A percentile compares a stretch with the other conserved stretches of the same genome.
phyloP scores from a whole-genome alignment of 352 stramenopile species.

The Halophytophthora batemanensis region DNA sequence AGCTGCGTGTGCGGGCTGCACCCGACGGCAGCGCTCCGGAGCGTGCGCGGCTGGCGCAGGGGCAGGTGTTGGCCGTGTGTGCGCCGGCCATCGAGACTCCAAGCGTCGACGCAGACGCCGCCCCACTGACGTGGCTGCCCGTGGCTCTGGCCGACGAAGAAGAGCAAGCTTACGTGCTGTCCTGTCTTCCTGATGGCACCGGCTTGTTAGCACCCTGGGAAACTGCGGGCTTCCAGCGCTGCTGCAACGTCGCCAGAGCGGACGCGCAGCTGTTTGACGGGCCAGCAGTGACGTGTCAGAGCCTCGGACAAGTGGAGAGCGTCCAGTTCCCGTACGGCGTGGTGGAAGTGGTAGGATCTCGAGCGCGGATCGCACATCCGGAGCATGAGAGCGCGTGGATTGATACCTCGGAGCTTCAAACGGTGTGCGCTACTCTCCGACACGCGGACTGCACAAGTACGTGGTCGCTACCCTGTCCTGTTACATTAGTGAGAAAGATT shows the following conservation, averaged over 20 bases:
- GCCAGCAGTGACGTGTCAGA: conserved; percentile 18
- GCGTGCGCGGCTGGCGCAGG: conserved; percentile 44
- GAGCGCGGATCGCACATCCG: conserved; percentile 41
- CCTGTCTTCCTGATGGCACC: conserved; percentile 38
- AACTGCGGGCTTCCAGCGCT: conserved; percentile 36
- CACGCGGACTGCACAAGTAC: conserved; percentile 49
- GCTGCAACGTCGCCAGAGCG: conserved; percentile 35
- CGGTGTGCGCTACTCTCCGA: conserved; percentile 39
- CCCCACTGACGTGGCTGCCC: conserved; percentile 46
- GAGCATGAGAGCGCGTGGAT: conserved; percentile 55
- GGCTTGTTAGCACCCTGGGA: conserved; percentile 53
- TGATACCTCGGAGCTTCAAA: conserved; percentile 38
- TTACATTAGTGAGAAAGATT: background rate
- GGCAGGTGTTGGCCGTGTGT: conserved; percentile 38
- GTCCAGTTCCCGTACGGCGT: conserved; percentile 47
- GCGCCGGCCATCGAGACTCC: conserved; percentile 33
- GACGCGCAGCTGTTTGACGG: conserved; percentile 39
- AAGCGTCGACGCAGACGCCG: conserved; percentile 5
- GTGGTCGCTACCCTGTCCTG: conserved; percentile 5
- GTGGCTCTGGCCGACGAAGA: conserved; percentile 37
- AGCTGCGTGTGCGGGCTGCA: conserved; percentile 59
- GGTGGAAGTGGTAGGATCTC: conserved; percentile 22
- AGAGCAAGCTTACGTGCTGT: conserved; percentile 53
- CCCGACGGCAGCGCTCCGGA: conserved; percentile 43
- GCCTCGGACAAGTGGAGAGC: conserved; percentile 30